Evolutionary conservation across 768 basidiomycete genomes (phyloP).

Genomic region (Termitomyces sp.): DNA sequence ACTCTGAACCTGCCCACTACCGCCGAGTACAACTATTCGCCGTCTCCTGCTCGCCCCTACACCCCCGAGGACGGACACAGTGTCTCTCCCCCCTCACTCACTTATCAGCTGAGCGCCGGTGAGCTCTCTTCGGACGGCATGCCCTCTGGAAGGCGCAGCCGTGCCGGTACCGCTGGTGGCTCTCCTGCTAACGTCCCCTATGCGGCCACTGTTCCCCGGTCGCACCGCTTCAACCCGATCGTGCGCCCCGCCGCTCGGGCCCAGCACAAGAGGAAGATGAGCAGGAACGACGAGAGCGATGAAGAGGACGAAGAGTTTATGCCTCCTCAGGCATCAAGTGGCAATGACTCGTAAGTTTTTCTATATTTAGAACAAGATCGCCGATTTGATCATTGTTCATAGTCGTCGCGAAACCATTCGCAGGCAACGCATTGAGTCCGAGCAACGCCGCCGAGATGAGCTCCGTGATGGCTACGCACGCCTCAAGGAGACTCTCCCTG

Average conservation of each 20-base stretch:
- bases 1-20: constrained; percentile 51
- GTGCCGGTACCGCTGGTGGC: constrained; percentile 44
- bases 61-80: constrained; percentile 62
- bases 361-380: not conserved
- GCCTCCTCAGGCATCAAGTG: constrained; percentile 39
- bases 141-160: constrained; percentile 63
- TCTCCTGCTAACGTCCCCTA: constrained; percentile 52
- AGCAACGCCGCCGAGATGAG: constrained; percentile 90
- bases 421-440: constrained; percentile 90
- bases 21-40: constrained; percentile 57
- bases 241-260: constrained; percentile 52
- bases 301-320: constrained; percentile 78
- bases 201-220: constrained; percentile 64
- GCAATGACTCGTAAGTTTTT: constrained; percentile 52
- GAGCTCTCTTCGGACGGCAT: constrained; percentile 76
- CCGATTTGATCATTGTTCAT: constrained; percentile 6
- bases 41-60: constrained; percentile 62
- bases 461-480: constrained; percentile 89
- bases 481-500: constrained; percentile 87
- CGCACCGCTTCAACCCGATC: constrained; percentile 80
- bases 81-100: constrained; percentile 70
- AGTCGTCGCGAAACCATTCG: constrained; percentile 88
- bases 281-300: constrained; percentile 65
- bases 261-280: constrained; percentile 41
- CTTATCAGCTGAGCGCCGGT: constrained; percentile 65